Percentiles rank a stretch among this genome's conserved stretches.
Conservation (phyloP, 1,139 yeast species). For the Sugiyamaella sp. region DNA sequence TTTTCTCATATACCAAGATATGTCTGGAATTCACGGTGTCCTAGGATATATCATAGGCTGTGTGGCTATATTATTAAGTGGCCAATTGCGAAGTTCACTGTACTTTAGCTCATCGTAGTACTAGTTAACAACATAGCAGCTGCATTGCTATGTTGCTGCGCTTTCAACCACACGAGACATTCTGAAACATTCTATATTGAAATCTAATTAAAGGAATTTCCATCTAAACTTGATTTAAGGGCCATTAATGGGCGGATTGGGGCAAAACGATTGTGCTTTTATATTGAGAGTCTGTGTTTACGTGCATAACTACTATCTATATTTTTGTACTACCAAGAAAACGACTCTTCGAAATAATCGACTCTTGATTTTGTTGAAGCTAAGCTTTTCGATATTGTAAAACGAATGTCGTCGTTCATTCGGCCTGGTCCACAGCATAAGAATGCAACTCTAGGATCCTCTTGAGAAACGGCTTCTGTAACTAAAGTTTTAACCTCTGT, state of each 20-base stretch:
- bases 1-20: no score
- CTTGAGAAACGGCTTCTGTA: constrained; percentile 13
- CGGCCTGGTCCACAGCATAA: constrained; percentile 33
- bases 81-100: no score
- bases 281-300: not conserved
- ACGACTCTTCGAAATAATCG: constrained; percentile 46
- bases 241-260: no score
- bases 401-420: constrained; percentile 40
- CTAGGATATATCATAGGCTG: not conserved
- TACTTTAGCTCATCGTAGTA: no score
- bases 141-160: no score
- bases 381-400: constrained; percentile 44
- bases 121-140: no score
- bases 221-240: no score
- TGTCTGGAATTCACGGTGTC: not conserved
- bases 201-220: not conserved
- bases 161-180: constrained; percentile 3
- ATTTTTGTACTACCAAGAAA: constrained; percentile 39
- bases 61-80: no score
- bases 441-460: constrained; percentile 26
- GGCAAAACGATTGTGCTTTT: not conserved
- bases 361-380: constrained; percentile 31
- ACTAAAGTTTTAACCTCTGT: constrained; percentile 15
- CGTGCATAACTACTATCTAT: not conserved
- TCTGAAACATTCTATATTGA: constrained; percentile 4